Percentiles rank a stretch among this genome's conserved stretches.
Evolutionary conservation across 1,139 yeast species (phyloP).

Genomic region (Chernovozyma sophiae-reginae): DNA sequence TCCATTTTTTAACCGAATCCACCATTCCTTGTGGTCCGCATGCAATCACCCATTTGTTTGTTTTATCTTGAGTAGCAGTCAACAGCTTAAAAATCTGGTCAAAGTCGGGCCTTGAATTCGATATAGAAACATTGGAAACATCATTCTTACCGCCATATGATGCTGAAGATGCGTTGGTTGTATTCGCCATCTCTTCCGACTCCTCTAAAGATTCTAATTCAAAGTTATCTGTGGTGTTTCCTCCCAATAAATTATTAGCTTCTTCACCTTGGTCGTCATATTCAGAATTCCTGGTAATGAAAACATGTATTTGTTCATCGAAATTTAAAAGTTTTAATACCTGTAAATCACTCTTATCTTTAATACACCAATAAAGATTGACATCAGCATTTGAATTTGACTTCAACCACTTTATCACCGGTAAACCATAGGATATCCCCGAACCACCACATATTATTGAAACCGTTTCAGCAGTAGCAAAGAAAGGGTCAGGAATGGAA

Average conservation of each 20-base stretch:
- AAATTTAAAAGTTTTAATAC: constrained; percentile 34
- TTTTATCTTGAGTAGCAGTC: constrained; percentile 21
- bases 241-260: neutral
- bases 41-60: constrained; percentile 54
- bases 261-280: neutral
- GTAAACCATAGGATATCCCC: constrained; percentile 75
- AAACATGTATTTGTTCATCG: constrained; percentile 16
- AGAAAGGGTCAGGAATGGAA: constrained; percentile 23
- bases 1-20: constrained; percentile 42
- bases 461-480: constrained; percentile 46
- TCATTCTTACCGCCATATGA: neutral
- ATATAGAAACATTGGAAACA: constrained; percentile 4
- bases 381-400: constrained; percentile 10
- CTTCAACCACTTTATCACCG: constrained; percentile 42
- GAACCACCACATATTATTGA: constrained; percentile 79
- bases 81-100: constrained; percentile 23
- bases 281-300: constrained; percentile 17
- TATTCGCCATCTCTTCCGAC: constrained; percentile 6
- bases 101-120: constrained; percentile 41
- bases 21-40: constrained; percentile 66
- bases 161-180: neutral
- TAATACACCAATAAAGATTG: constrained; percentile 51
- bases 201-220: neutral
- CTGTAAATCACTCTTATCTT: constrained; percentile 38
- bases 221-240: neutral